Evolutionary conservation across 176 grass and related monocot genomes (phyloP).

Genomic region (Oryza glumipatula): DNA sequence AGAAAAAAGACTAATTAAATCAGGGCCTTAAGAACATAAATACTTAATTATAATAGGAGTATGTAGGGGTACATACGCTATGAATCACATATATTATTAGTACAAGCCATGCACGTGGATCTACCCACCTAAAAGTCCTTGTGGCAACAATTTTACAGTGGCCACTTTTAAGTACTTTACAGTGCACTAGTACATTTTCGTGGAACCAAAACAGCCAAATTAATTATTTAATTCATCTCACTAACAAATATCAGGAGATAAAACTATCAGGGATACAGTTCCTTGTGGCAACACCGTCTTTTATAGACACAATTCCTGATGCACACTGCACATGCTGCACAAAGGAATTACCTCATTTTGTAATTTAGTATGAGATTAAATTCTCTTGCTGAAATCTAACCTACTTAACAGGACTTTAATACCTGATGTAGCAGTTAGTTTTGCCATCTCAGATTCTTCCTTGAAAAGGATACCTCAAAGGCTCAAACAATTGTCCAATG

Average conservation of each 20-base stretch:
- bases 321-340: not conserved
- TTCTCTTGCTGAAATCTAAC: not conserved
- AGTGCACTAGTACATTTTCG: not conserved
- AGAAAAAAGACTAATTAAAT: conserved; percentile 22
- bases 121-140: not conserved
- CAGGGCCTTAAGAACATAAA: conserved; percentile 13
- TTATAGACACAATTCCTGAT: not conserved
- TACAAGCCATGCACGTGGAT: not conserved
- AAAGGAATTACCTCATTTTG: not conserved
- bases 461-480: not conserved
- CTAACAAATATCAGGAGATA: not conserved
- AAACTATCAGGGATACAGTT: not conserved
- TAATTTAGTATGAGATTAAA: not conserved
- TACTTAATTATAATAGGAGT: not conserved
- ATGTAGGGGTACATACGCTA: not conserved
- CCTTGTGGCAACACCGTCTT: not conserved
- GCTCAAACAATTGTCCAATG: not conserved
- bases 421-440: not conserved
- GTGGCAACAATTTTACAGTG: not conserved
- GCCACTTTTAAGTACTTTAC: not conserved
- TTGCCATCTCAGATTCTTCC: not conserved
- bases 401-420: not conserved
- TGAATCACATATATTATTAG: not conserved
- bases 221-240: not conserved
- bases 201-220: not conserved